These are phyloP conservation scores for Lachancea waltii DNA, from an alignment of 805 yeast species.

Conservation along the genomic window DNA sequence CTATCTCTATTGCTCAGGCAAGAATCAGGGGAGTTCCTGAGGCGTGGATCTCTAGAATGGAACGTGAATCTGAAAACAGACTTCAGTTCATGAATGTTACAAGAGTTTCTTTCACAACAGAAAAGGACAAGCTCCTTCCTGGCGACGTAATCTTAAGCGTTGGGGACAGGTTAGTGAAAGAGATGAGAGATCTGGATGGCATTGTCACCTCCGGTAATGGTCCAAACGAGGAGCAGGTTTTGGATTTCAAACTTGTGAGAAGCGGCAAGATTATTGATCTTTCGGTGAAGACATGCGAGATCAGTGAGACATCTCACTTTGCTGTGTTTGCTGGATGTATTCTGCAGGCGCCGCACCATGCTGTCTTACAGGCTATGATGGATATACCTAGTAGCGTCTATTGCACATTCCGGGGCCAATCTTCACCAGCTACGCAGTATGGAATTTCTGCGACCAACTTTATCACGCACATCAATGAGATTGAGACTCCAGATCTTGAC, in stretches of 20 bases:
- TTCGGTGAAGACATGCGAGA: constrained; percentile 56
- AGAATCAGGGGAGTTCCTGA: constrained; percentile 85
- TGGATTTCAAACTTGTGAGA: constrained; percentile 63
- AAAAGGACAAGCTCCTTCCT: constrained; percentile 33
- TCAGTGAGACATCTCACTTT: constrained; percentile 57
- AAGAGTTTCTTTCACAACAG: constrained; percentile 53
- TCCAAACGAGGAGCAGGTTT: constrained; percentile 28
- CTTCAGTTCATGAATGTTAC: constrained; percentile 67
- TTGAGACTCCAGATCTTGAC: constrained; percentile 61
- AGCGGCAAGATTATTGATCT: constrained; percentile 57
- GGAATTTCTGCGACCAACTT: constrained; percentile 74
- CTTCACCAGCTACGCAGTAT: constrained; percentile 83
- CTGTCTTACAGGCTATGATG: constrained; percentile 78
- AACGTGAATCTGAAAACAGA: constrained; percentile 55
- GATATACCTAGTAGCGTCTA: constrained; percentile 79
- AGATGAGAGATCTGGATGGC: constrained; percentile 57
- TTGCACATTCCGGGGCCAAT: constrained; percentile 63
- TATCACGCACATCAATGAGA: constrained; percentile 83
- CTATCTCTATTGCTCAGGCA: constrained; percentile 65
- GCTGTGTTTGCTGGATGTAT: constrained; percentile 81
- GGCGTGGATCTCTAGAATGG: constrained; percentile 68
- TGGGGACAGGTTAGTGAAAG: constrained; percentile 56
- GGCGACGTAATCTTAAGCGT: constrained; percentile 78
- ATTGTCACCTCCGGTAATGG: constrained; percentile 36
- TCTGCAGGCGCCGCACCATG: constrained; percentile 86